Percentiles rank a stretch among this genome's conserved stretches.
phyloP scores from a whole-genome alignment of 345 rosid genomes.

The Eucalyptus globulus region DNA sequence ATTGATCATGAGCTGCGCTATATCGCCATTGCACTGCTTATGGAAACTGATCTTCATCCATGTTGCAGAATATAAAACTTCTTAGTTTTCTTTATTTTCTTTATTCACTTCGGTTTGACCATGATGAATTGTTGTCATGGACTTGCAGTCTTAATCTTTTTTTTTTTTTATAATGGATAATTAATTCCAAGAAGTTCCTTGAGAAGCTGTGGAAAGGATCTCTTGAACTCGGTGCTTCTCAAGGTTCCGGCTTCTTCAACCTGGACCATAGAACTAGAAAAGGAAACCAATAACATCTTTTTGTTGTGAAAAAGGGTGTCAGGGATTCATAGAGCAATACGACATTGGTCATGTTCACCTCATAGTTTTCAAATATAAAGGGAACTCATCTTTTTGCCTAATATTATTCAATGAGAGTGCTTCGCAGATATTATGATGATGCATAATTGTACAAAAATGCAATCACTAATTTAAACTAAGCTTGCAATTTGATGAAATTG shows the following conservation, averaged over 20 bases:
- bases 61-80: neutral
- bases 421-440: too few species aligned
- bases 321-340: rapidly evolving
- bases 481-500: rapidly evolving
- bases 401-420: neutral
- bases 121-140: neutral
- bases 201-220: neutral
- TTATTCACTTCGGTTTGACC: neutral
- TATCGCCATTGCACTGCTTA: neutral
- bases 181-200: neutral
- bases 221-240: neutral
- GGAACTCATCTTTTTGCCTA: neutral
- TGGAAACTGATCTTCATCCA: neutral
- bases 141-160: neutral
- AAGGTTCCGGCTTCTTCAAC: neutral
- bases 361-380: neutral
- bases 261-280: neutral
- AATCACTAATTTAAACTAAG: neutral
- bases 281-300: rapidly evolving
- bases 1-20: neutral
- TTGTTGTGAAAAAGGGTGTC: neutral
- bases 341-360: neutral
- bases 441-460: neutral
- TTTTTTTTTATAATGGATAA: neutral
- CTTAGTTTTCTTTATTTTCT: neutral